A percentile compares a stretch with the other conserved stretches of the same genome.
Conservation (phyloP, 2,329 filamentous ascomycete genomes). For the Cladophialophora exuberans region DNA sequence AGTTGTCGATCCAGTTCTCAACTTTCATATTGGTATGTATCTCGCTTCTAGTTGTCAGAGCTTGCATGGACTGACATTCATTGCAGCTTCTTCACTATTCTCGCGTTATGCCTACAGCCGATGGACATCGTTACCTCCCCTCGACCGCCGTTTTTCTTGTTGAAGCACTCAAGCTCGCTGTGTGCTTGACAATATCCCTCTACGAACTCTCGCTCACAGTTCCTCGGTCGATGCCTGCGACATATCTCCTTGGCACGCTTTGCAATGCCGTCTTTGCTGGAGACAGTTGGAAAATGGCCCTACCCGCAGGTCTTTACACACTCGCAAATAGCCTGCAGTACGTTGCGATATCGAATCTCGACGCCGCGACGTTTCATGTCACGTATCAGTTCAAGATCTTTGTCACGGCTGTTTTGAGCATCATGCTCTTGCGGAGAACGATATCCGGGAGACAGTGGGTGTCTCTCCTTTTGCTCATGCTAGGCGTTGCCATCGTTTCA, state of each 20-base stretch:
- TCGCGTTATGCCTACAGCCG: constrained; percentile 81
- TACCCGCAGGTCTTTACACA: constrained; percentile 87
- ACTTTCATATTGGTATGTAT: constrained; percentile 47
- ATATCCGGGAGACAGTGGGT: constrained; percentile 78
- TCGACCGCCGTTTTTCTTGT: constrained; percentile 94
- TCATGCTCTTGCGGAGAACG: constrained; percentile 71
- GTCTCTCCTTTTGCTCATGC: constrained; percentile 74
- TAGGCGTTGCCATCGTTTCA: constrained; percentile 84
- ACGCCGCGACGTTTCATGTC: constrained; percentile 90
- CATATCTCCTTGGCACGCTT: constrained; percentile 78
- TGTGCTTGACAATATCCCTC: constrained; percentile 83
- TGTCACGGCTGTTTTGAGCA: constrained; percentile 84
- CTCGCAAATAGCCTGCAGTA: constrained; percentile 94
- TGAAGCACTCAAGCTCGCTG: constrained; percentile 85
- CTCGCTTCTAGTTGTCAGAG: not conserved
- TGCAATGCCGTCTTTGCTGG: constrained; percentile 80
- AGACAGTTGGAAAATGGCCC: constrained; percentile 92
- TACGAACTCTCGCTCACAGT: constrained; percentile 81
- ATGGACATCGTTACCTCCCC: constrained; percentile 86
- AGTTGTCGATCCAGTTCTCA: constrained; percentile 50
- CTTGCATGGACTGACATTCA: constrained; percentile 16
- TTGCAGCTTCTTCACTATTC: constrained; percentile 88
- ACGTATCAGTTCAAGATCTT: constrained; percentile 95
- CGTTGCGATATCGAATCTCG: constrained; percentile 84
- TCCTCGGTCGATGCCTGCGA: constrained; percentile 77